Base-by-base conservation (phyloP, 2,329 filamentous ascomycete genomes). In the Malbranchea zuffiana region DNA sequence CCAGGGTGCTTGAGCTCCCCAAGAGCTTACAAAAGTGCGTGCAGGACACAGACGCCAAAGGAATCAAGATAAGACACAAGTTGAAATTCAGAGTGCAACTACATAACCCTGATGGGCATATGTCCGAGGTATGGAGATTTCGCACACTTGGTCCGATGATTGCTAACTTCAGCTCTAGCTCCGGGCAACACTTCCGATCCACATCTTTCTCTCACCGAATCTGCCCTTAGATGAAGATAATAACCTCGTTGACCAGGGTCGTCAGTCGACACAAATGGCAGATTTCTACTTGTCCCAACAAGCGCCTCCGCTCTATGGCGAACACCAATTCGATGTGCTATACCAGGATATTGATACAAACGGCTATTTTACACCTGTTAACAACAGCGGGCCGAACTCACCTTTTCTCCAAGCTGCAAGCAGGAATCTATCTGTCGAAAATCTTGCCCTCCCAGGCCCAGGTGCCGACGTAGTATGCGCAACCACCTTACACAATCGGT, bases 161-260 rank as follows among this genome's bases (percentile, higher is more conserved):
- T 23, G 18, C 29, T 39, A 35, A 37, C 56, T 43, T 16, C 24
- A 38, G 15, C 41, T 25, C 25, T 47, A 82, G 77, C 74, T 95
- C 35, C 80, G 88, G 35, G 88, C 88, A 31, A 90, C 86, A 27
- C 74, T 96, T 20, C 87, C 90, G 1, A 74, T 96, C 11, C 85
- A 85, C 37, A 79, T 98, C 25, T 95, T 94, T 62, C 95, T 96
- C 47, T 98, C 90, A 4, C 88, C 90, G 0, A 90, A 90, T 53
- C 77, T 94, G 50, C 81, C 85, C 0, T 74, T 95, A 24, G 84
- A 90, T 50, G 85, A 93, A 35, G 75, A 88, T 42, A 90, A 93
- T 49, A 80, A 82, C 50, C 71, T 96, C 2, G 67, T 83, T 36
- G 69, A 72, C 36, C 72, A 76, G 51, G 66, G 66, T n/a, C 68